Conservation (phyloP, 2,329 filamentous ascomycete species). For the Apiospora kogelbergensis region DNA sequence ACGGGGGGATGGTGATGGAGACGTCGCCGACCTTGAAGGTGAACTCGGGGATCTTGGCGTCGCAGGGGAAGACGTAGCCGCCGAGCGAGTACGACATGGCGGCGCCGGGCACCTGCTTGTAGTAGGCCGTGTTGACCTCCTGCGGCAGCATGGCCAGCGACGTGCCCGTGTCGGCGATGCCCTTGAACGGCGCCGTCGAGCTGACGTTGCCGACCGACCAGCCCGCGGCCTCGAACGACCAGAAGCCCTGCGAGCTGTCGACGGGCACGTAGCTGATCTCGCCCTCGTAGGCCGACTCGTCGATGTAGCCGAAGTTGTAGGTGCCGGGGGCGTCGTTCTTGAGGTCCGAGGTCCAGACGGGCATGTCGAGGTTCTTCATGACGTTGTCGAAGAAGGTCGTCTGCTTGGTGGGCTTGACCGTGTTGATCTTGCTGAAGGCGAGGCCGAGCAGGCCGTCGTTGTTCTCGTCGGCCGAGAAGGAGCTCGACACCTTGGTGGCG, state of each 20-base stretch:
- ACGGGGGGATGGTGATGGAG: conserved; percentile 49
- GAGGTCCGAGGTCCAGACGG: conserved; percentile 55
- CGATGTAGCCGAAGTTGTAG: conserved; percentile 48
- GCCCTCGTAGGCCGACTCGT: conserved; percentile 57
- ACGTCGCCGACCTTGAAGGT: conserved; percentile 30
- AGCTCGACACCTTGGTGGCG: conserved; percentile 38
- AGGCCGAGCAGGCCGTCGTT: conserved; percentile 45
- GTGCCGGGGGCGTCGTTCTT: conserved; percentile 35
- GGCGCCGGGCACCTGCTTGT: conserved; percentile 52
- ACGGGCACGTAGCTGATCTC: conserved; percentile 56
- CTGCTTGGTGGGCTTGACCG: conserved; percentile 38
- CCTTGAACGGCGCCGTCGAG: conserved; percentile 15
- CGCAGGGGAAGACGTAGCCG: conserved; percentile 59
- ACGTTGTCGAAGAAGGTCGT: conserved; percentile 45
- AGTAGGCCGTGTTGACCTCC: conserved; percentile 55
- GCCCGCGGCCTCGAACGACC: conserved; percentile 58
- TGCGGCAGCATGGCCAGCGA: conserved; percentile 59
- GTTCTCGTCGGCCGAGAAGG: conserved; percentile 37
- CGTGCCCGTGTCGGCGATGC: conserved; percentile 63
- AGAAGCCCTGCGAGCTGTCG: conserved; percentile 59
- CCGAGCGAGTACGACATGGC: conserved; percentile 41
- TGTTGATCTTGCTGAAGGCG: conserved; percentile 43
- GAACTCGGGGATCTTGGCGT: conserved; percentile 43
- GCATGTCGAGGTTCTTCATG: conserved; percentile 29
- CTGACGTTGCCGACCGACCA: conserved; percentile 48